Evolutionary conservation across 2,329 filamentous ascomycete species (phyloP), one percentile per base, ranked within the genome.

Genomic region (Aspergillus tamarii): DNA sequence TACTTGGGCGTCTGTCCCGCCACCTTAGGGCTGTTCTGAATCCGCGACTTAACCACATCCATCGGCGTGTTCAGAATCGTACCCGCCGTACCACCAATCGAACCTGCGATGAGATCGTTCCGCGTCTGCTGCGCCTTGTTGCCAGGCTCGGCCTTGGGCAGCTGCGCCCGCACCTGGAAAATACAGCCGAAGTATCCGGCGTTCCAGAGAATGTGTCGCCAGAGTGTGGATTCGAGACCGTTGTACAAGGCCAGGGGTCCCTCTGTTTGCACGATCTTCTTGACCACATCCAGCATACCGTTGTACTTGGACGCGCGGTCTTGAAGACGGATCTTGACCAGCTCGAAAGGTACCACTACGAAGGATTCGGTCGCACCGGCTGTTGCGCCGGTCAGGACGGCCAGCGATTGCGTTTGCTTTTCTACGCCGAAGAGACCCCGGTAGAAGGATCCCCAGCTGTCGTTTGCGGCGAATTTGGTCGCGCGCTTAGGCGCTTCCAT

Each of bases 391-490:
- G 95, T 99, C 58, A 99, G 87, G 69, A 97, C 88, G 28, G 95
- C 96, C 64, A 99, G 88, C 1, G 88, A 87, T 82, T 99, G 95
- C 76, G 87, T 98, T 89, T 96, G 95, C 83, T 97, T 92, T 62
- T 88, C 80, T 61, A 91, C 85, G 69, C 92, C 93, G 77, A 99
- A 98, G 57, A 91, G 78, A 71, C 91, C 90, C 77, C 93, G 91
- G 85, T 96, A 99, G 81, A 97, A 87, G 81, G 93, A 89, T 74
- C 95, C 95, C 95, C 95, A 99, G 79, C 94, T 92, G 79, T 99
- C 95, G 82, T 99, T 99, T 82, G 95, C 95, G 54, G 95, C 94
- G 81, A 99, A 99, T 82, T 99, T 99, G 84, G 93, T 98, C 50
- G 94, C 94, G 82, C 93, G 87, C 88, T 97, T 97, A 81, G 92